Percentiles rank a stretch among this genome's conserved stretches.
These are phyloP conservation scores for Schizochytrium sp. DNA, from an alignment of 108 stramenopile genomes.

Conservation along the genomic window DNA sequence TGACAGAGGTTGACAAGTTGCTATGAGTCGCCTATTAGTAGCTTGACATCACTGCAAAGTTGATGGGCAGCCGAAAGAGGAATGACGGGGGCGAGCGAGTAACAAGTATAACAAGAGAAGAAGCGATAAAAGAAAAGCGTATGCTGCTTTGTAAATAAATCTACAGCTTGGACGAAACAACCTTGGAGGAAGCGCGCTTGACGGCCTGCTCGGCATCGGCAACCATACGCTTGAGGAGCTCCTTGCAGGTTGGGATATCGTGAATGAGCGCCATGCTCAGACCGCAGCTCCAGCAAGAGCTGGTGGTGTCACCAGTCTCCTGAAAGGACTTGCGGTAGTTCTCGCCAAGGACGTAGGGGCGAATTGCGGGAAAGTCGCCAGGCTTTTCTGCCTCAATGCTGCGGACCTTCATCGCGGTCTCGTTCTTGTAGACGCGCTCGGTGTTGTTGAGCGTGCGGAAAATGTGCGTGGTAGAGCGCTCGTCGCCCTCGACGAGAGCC, in stretches of 20 bases:
- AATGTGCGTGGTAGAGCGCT: conserved; percentile 33
- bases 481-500: conserved; percentile 31
- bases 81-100: no score
- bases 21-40: no score
- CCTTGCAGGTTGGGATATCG: conserved; percentile 29
- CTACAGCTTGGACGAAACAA: background rate
- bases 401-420: conserved; percentile 34
- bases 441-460: conserved; percentile 40
- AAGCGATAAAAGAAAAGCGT: no score
- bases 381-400: conserved; percentile 33
- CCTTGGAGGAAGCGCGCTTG: background rate
- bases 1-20: no score
- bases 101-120: no score
- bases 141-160: no score
- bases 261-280: conserved; percentile 38
- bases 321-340: conserved; percentile 34
- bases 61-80: no score
- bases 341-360: conserved; percentile 35
- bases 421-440: conserved; percentile 39
- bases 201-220: conserved; percentile 33
- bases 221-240: conserved; percentile 36
- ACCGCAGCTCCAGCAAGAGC: conserved; percentile 39
- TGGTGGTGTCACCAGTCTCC: conserved; percentile 30
- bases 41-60: no score
- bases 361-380: conserved; percentile 29